Evolutionary conservation across 2,329 filamentous ascomycete genomes (phyloP), one percentile per base, ranked within the genome.

Genomic region (Diaporthe sp.): DNA sequence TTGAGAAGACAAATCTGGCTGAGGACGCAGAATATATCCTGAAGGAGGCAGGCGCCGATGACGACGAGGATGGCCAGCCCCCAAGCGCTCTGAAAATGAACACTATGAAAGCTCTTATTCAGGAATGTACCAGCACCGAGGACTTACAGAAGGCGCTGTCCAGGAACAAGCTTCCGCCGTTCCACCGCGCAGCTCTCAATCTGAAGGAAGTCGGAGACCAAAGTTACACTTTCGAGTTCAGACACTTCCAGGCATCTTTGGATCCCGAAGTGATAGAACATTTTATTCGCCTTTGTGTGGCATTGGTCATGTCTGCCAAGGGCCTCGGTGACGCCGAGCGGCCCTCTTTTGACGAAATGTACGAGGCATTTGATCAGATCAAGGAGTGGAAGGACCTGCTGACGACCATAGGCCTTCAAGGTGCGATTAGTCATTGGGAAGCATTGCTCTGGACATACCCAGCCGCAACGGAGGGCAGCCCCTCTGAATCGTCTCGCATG

Each of bases 211-310:
- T 61, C 2, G 55, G 53, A 2, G 10, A 42, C 2, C 15, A 6
- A 10, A 39, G 22, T 2, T 72, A 51, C 25, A 72, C 69, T 2
- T 61, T 72, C 57, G 69, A 61, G 69, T 53, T 71, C 28, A 25
- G 69, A 7, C 55, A 72, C 57, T 72, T 61, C 44, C 69, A 72
- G 25, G 13, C 31, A 2, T 51, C 69, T 22, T 25, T 61, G 28
- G 42, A 61, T 5, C 15, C 22, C 7, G 31, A 46, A 19, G 42
- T 61, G 2, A 28, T 61, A 17, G 42, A 57, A 2, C 22, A 42
- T 3, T 61, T 58, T 28, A 12, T 39, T 6, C 42, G 44, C 8
- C 39, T 72, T 2, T 49, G 42, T 12, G 22, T 72, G 12, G 69
- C 57, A 13, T 39, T 61, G n/a, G 42, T 62, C 8, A 25, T 17